Conservation (phyloP, 2,329 filamentous ascomycete genomes). For the Cytospora schulzeri region DNA sequence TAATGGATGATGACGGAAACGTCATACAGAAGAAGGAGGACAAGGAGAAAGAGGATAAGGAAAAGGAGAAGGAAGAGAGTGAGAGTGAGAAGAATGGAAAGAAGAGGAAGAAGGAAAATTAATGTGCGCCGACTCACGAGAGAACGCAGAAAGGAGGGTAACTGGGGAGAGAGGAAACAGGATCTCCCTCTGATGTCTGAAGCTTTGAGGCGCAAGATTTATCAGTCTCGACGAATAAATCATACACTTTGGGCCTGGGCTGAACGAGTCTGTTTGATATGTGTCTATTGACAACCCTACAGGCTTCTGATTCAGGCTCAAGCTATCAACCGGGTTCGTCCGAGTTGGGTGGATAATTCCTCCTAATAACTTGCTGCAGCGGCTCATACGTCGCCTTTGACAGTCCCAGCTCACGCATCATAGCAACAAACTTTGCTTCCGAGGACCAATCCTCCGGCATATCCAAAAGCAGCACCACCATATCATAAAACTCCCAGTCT, state of each 20-base stretch:
- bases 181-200: not conserved
- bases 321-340: not conserved
- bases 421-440: conserved; percentile 15
- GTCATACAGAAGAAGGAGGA: conserved; percentile 23
- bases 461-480: conserved; percentile 17
- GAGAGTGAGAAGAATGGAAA: not conserved
- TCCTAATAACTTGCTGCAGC: conserved; percentile 13
- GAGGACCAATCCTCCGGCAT: conserved; percentile 7
- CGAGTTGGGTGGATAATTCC: conserved; percentile 17
- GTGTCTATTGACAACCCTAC: not conserved
- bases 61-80: not conserved
- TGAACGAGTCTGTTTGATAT: not conserved
- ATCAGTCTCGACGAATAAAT: too few relatives aligned
- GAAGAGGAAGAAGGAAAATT: not conserved
- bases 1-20: conserved; percentile 34
- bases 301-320: not conserved
- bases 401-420: conserved; percentile 12
- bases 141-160: not conserved
- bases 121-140: not conserved
- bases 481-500: conserved; percentile 22
- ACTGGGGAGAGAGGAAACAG: not conserved
- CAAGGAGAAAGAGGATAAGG: not conserved
- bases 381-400: conserved; percentile 6
- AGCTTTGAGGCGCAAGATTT: too few relatives aligned
- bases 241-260: too few relatives aligned